These are phyloP conservation scores for Austroboletus niveus DNA, from an alignment of 1,284 basidiomycete species.

Conservation along the genomic window DNA sequence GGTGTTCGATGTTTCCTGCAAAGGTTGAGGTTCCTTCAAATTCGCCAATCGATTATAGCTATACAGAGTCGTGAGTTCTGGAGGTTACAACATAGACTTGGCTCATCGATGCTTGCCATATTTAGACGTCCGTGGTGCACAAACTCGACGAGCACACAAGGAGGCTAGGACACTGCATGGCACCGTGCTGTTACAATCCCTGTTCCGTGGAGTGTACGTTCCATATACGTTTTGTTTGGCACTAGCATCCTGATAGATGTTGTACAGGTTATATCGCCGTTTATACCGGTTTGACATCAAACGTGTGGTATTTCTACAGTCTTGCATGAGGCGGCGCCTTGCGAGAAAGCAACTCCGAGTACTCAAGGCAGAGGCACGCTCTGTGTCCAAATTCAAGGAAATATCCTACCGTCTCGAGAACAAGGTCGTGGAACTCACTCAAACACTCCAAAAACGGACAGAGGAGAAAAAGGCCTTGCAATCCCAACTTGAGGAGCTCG, in stretches of 20 bases:
- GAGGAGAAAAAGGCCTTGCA: constrained; percentile 91
- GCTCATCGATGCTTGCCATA: constrained; percentile 9
- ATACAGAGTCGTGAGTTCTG: constrained; percentile 82
- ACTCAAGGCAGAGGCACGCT: constrained; percentile 90
- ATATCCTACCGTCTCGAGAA: constrained; percentile 98
- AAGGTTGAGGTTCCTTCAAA: constrained; percentile 66
- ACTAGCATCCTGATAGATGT: constrained; percentile 6
- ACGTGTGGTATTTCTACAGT: constrained; percentile 86
- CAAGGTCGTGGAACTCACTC: constrained; percentile 99
- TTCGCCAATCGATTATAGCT: constrained; percentile 63
- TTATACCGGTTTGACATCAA: constrained; percentile 64
- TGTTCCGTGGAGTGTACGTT: constrained; percentile 86
- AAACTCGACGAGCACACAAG: constrained; percentile 67
- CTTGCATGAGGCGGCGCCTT: constrained; percentile 85
- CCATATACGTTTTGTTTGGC: constrained; percentile 31
- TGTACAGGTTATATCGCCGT: constrained; percentile 62
- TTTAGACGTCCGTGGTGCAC: constrained; percentile 77
- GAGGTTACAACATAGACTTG: constrained; percentile 1
- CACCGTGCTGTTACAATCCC: constrained; percentile 76
- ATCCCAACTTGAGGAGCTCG: constrained; percentile 71
- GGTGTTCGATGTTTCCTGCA: constrained; percentile 73
- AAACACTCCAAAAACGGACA: constrained; percentile 89
- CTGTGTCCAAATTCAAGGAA: constrained; percentile 98
- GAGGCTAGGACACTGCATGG: constrained; percentile 65
- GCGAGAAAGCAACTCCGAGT: constrained; percentile 85